Percentiles rank a stretch among this genome's conserved stretches.
phyloP scores from a whole-genome alignment of 208 protist species.

The Acanthamoeba culbertsoni region DNA sequence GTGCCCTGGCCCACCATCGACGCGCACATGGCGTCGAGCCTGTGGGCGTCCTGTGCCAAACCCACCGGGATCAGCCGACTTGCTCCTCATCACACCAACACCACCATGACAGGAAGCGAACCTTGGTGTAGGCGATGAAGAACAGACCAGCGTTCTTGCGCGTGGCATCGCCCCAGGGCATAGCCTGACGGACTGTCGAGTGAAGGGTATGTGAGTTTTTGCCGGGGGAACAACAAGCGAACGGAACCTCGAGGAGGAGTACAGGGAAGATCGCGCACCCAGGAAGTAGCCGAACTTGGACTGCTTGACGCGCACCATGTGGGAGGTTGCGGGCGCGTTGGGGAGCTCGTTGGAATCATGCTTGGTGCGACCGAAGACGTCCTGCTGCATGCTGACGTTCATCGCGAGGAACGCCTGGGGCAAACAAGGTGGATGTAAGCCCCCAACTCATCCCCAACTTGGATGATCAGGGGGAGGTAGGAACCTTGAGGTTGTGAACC shows the following conservation, averaged over 20 bases:
- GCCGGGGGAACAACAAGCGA: background rate
- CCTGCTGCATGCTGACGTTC: background rate
- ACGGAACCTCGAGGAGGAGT: background rate
- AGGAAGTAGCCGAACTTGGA: slow-evolving; percentile 3
- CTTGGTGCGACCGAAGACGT: slow-evolving; percentile 23
- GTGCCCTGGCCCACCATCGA: slow-evolving; percentile 22
- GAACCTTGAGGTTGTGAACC: slow-evolving; percentile 10
- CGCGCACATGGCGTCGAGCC: background rate
- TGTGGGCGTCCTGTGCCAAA: background rate
- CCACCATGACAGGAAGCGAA: background rate
- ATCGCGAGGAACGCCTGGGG: background rate
- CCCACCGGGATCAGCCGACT: background rate
- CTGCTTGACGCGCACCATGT: slow-evolving; percentile 25
- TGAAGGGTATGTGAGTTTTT: no score
- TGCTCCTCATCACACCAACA: background rate
- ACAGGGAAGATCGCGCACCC: background rate
- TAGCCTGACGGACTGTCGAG: background rate
- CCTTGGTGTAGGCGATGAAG: slow-evolving; percentile 38
- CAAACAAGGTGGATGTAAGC: background rate
- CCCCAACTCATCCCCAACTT: background rate
- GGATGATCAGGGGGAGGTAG: no score
- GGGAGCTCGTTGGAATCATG: background rate
- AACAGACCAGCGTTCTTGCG: slow-evolving; percentile 3
- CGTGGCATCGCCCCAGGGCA: background rate
- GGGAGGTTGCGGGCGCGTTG: background rate